phyloP scores from a whole-genome alignment of 2,329 filamentous ascomycete species.

The Neofusicoccum umdonicola region DNA sequence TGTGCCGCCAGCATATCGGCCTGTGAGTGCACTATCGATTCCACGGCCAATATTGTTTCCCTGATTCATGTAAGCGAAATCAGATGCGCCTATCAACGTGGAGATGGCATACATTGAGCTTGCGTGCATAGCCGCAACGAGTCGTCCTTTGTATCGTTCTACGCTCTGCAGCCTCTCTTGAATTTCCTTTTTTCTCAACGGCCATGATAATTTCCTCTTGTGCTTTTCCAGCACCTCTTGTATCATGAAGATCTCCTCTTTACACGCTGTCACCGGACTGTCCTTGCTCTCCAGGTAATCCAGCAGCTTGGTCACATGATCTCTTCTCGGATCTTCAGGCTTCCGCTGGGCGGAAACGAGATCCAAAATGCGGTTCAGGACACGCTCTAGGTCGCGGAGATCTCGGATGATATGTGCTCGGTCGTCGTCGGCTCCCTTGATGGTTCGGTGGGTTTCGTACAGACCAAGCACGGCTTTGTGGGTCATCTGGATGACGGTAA shows the following conservation, averaged over 20 bases:
- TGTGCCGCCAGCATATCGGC: background rate
- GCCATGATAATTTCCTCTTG: background rate
- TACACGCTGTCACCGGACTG: background rate
- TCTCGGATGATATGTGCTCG: background rate
- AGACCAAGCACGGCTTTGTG: background rate
- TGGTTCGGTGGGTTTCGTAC: background rate
- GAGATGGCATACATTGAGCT: background rate
- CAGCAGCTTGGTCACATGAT: background rate
- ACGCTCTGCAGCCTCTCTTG: background rate
- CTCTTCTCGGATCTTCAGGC: background rate
- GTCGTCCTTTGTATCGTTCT: background rate
- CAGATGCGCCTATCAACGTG: no score
- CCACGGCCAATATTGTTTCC: background rate
- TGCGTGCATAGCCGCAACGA: background rate
- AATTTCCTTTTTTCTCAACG: background rate
- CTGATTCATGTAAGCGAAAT: background rate
- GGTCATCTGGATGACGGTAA: background rate
- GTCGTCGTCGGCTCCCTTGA: background rate
- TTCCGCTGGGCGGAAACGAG: background rate
- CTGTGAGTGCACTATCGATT: background rate
- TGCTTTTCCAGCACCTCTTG: background rate
- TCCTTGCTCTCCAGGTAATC: background rate
- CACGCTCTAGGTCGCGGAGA: background rate
- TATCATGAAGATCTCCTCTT: background rate
- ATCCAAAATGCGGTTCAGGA: background rate